Evolutionary conservation across 75 land plant species (phyloP).

Genomic region (Sequoia sempervirens): DNA sequence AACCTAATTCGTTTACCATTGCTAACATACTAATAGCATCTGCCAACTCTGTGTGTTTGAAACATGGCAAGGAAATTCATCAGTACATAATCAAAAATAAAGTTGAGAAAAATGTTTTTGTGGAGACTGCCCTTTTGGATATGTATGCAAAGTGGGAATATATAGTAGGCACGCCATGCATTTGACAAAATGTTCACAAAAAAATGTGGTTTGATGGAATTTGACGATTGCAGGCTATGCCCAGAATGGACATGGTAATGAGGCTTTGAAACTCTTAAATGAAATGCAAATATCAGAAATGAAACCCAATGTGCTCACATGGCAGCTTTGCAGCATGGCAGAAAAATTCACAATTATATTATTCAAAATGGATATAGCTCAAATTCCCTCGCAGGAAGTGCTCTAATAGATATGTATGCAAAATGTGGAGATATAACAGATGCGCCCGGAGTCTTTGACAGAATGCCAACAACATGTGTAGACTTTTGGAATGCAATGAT

Average conservation of each 20-base stretch:
- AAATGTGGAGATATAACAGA: conserved; percentile 17
- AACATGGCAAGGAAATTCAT: conserved; percentile 37
- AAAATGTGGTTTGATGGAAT: conserved; percentile 38
- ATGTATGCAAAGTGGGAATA: conserved; percentile 60
- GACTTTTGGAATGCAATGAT: background rate
- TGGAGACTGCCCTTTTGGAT: conserved; percentile 45
- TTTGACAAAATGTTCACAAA: conserved; percentile 11
- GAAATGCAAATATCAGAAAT: conserved; percentile 18
- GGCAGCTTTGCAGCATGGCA: conserved; percentile 19
- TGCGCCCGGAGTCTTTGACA: conserved; percentile 10
- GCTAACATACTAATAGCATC: conserved; percentile 41
- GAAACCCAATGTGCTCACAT: conserved; percentile 21
- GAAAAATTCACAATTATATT: background rate
- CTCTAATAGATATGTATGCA: conserved; percentile 20
- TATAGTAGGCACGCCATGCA: conserved; percentile 17
- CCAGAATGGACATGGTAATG: conserved; percentile 8
- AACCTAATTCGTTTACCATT: conserved; percentile 46
- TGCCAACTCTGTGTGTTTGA: conserved; percentile 13
- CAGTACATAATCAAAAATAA: conserved; percentile 27
- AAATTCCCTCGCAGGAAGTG: background rate
- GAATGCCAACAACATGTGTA: background rate
- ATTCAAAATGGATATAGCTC: background rate
- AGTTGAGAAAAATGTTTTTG: conserved; percentile 29
- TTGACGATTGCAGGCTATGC: conserved; percentile 23
- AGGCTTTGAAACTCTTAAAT: conserved; percentile 26